A percentile compares a stretch with the other conserved stretches of the same genome.
These are phyloP conservation scores for Leonotis leonurus DNA, from an alignment of 257 asterid genomes.

Conservation along the genomic window DNA sequence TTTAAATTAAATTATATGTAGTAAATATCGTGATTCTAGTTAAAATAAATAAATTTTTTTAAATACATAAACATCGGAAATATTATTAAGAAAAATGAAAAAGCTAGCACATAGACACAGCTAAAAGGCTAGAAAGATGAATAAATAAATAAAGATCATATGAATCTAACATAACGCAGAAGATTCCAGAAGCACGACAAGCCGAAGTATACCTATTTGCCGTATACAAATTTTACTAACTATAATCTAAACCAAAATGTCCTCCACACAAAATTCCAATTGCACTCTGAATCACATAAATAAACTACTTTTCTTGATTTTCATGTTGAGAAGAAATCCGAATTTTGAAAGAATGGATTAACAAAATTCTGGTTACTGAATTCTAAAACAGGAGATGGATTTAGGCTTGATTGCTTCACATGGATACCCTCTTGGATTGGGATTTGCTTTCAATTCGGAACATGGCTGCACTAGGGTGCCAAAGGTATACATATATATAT, in stretches of 20 bases:
- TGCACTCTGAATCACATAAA: slow-evolving; percentile 8
- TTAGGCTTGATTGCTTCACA: slow-evolving; percentile 65
- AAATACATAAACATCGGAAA: too few species aligned
- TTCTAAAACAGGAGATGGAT: slow-evolving; percentile 32
- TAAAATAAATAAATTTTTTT: too few species aligned
- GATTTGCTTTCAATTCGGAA: slow-evolving; percentile 34
- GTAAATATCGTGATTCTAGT: too few species aligned
- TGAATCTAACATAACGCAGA: neutral
- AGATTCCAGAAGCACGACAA: neutral
- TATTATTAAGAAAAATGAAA: too few species aligned
- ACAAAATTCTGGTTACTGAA: slow-evolving; percentile 10
- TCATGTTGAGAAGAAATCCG: neutral
- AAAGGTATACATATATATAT: slow-evolving; percentile 29
- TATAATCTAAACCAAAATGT: neutral
- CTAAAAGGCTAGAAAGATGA: too few species aligned
- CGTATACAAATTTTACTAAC: too few species aligned
- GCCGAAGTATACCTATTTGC: neutral
- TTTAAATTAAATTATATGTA: too few species aligned
- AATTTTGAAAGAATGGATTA: neutral
- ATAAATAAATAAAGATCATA: too few species aligned
- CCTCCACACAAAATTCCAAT: neutral
- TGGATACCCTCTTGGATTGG: slow-evolving; percentile 37
- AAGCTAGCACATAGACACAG: too few species aligned
- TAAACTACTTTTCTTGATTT: neutral
- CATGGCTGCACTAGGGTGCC: slow-evolving; percentile 24